Conservation (phyloP, 257 asterid genomes). For the Plantago major region DNA sequence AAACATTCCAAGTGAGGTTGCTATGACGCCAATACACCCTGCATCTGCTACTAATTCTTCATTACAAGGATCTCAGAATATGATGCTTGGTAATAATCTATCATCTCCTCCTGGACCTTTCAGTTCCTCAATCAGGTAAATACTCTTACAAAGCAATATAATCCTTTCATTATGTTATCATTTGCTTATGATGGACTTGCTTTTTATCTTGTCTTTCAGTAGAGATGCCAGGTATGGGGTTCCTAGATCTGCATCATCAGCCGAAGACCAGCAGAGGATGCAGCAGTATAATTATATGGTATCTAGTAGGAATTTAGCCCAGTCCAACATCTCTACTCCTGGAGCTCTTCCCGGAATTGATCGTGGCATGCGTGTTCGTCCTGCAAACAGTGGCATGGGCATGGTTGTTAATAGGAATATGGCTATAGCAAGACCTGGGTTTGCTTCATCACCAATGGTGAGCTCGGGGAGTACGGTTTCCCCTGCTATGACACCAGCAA, state of each 20-base stretch:
- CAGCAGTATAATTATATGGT: conserved; percentile 68
- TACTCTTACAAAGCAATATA: conserved; percentile 16
- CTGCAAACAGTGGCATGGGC: conserved; percentile 66
- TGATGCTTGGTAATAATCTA: conserved; percentile 55
- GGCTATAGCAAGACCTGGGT: conserved; percentile 70
- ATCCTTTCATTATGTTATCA: conserved; percentile 5
- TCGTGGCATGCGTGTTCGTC: conserved; percentile 58
- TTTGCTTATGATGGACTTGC: conserved; percentile 4
- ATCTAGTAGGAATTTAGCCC: conserved; percentile 59
- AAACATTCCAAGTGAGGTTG: conserved; percentile 50
- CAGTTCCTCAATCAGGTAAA: conserved; percentile 64
- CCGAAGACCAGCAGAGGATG: conserved; percentile 83
- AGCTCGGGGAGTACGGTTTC: conserved; percentile 62
- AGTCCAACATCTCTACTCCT: conserved; percentile 49
- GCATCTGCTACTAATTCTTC: conserved; percentile 51
- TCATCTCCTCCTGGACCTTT: conserved; percentile 57
- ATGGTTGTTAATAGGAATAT: conserved; percentile 54
- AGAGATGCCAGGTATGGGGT: conserved; percentile 70
- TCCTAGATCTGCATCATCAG: conserved; percentile 61
- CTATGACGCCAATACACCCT: conserved; percentile 41
- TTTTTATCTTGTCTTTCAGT: conserved; percentile 15
- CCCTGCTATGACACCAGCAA: conserved; percentile 58
- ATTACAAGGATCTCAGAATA: conserved; percentile 56
- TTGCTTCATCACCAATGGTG: conserved; percentile 54
- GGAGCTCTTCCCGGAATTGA: conserved; percentile 69